Percentiles rank a stretch among this genome's conserved stretches.
Conservation (phyloP, 441 rosid genomes). For the Bruguiera hainesii region DNA sequence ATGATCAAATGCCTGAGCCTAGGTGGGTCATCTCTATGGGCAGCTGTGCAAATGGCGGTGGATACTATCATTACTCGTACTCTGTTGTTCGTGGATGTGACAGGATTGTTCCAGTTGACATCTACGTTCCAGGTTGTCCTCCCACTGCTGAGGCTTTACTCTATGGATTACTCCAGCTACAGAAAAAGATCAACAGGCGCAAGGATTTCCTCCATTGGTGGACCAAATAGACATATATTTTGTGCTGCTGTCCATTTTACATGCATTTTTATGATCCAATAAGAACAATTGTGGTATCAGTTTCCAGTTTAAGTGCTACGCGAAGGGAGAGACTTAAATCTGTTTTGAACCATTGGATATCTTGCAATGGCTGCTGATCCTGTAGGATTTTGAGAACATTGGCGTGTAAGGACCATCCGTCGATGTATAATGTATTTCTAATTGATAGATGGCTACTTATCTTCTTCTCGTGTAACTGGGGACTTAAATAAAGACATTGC, state of each 20-base stretch:
- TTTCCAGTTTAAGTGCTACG: conserved; percentile 14
- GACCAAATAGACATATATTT: conserved; percentile 50
- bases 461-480: not conserved
- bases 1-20: conserved; percentile 98
- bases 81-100: conserved; percentile 95
- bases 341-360: not conserved
- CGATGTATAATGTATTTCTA: conserved; percentile 20
- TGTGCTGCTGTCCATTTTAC: conserved; percentile 9
- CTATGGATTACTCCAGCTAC: conserved; percentile 90
- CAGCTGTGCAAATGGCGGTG: conserved; percentile 98
- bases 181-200: conserved; percentile 96
- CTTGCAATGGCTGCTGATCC: conserved; percentile 6
- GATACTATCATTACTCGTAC: conserved; percentile 97
- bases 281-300: conserved; percentile 23
- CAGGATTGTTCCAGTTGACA: conserved; percentile 95
- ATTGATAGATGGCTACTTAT: not conserved
- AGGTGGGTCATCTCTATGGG: conserved; percentile 99
- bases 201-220: conserved; percentile 97
- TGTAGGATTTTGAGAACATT: conserved; percentile 4
- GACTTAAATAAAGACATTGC: conserved; percentile 12
- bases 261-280: conserved; percentile 15
- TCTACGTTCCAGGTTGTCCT: conserved; percentile 96
- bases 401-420: not conserved
- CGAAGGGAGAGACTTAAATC: conserved; percentile 12
- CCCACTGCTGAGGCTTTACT: conserved; percentile 98